Base-by-base conservation (phyloP, 2,329 filamentous ascomycete species). In the Fusarium musae region DNA sequence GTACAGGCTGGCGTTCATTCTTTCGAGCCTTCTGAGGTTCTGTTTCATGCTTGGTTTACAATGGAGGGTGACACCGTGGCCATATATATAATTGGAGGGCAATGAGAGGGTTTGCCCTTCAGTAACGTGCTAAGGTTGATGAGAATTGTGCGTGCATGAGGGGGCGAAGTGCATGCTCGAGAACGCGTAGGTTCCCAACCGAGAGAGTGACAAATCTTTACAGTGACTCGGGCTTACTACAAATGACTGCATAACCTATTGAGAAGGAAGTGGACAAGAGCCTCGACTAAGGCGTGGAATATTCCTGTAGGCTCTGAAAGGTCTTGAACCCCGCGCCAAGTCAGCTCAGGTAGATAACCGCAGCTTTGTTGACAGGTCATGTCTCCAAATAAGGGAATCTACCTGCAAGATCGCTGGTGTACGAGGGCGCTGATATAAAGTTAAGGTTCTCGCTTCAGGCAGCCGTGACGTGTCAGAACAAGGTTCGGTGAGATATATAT, bases 401-500 rank as follows among this genome's bases (percentile, higher is more conserved):
- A 2, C 32, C 12, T 34, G 30, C 13, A 4, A 19, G 16, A 13
- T 5, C 7, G 5, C n/a, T 11, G 13, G 15, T 26, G 30, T 26
- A 5, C 6, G 21, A 37, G 17, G 17, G 9, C 17, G 16, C 10
- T 19, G 6, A 36, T 3, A 15, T 8, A 5, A 2, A 26, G 3
- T 9, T 26, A 10, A 9, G 12, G 13, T 21, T 11, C 13, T 26
- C 9, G 3, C 32, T 52, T 21, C 16, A 36, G 32, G 49, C 32
- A 21, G 12, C 9, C 6, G 12, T 21, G 3, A 53, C 1, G 34
- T 16, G 30, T 49, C n/a, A 32, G 15, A 49, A 34, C 4, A 34
- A 34, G 32, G 32, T 34, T 34, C 15, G 28, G 5, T 21, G 10
- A 17, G 15, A 50, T 23, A 2, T 3, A 9, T n/a, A 6, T 9